phyloP scores from a whole-genome alignment of 2,329 filamentous ascomycete species.

The Diaporthe citri region DNA sequence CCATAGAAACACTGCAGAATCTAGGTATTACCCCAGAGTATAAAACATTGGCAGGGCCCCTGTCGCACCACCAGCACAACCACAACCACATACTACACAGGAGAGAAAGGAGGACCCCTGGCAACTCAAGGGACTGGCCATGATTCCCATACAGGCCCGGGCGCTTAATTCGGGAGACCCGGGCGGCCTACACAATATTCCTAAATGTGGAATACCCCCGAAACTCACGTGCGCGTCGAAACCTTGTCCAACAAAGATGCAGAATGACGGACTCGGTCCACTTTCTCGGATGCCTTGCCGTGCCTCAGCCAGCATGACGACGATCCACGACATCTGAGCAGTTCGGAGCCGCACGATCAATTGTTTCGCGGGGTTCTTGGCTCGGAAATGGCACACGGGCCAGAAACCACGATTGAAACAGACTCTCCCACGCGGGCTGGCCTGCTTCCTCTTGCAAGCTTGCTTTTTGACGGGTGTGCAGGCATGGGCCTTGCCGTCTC shows the following conservation, averaged over 20 bases:
- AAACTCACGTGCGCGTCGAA: background rate
- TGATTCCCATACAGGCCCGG: background rate
- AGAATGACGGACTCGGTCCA: background rate
- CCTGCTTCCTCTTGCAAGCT: background rate
- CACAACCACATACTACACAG: background rate
- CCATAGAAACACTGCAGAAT: conserved; percentile 12
- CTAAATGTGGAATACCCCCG: background rate
- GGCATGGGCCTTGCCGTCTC: conserved; percentile 31
- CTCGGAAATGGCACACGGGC: conserved; percentile 7
- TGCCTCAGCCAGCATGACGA: background rate
- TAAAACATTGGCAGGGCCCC: conserved; percentile 31
- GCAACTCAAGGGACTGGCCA: background rate
- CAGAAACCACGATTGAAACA: conserved; percentile 8
- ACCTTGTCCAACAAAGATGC: background rate
- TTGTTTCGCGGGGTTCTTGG: conserved; percentile 17
- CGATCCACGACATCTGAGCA: background rate
- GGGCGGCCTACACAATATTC: background rate
- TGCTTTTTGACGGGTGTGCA: background rate
- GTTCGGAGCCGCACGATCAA: background rate
- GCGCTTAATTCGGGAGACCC: conserved; percentile 8
- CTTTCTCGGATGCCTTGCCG: conserved; percentile 12
- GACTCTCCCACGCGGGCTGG: background rate
- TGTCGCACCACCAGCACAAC: conserved; percentile 10
- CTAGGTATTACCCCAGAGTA: conserved; percentile 19
- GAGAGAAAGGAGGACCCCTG: conserved; percentile 4